Evolutionary conservation across 2,329 filamentous ascomycete species (phyloP).

Genomic region (Coniella vitis): DNA sequence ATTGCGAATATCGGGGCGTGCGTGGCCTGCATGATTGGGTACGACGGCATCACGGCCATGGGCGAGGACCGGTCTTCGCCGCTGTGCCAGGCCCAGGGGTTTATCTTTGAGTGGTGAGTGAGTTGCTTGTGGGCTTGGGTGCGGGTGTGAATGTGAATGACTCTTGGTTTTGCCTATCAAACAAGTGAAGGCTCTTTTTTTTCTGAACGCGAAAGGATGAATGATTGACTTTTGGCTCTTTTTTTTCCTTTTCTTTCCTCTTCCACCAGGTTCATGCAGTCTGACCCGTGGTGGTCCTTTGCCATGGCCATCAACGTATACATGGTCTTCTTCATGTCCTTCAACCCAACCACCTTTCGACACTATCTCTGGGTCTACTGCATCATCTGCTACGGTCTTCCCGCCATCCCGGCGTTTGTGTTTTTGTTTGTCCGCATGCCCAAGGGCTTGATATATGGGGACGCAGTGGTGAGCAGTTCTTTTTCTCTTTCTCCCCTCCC

Average conservation of each 20-base stretch:
- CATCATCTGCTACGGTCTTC: constrained; percentile 63
- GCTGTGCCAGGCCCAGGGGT: constrained; percentile 56
- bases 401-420: constrained; percentile 58
- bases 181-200: no score
- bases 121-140: not conserved
- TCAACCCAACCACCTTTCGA: constrained; percentile 60
- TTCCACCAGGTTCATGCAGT: constrained; percentile 79
- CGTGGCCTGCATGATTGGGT: constrained; percentile 63
- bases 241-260: no score
- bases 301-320: constrained; percentile 81
- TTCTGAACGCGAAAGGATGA: no score
- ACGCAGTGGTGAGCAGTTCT: constrained; percentile 43
- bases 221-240: no score
- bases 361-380: constrained; percentile 67
- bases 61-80: constrained; percentile 32
- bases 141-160: no score
- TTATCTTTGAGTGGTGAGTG: constrained; percentile 61
- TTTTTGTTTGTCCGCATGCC: constrained; percentile 50
- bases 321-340: constrained; percentile 57
- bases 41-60: constrained; percentile 52
- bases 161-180: no score
- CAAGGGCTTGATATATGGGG: constrained; percentile 42
- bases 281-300: constrained; percentile 70
- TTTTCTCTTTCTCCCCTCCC: no score
- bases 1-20: constrained; percentile 54